Evolutionary conservation across 2,329 filamentous ascomycete genomes (phyloP).

Genomic region (Paecilomyces formosus): DNA sequence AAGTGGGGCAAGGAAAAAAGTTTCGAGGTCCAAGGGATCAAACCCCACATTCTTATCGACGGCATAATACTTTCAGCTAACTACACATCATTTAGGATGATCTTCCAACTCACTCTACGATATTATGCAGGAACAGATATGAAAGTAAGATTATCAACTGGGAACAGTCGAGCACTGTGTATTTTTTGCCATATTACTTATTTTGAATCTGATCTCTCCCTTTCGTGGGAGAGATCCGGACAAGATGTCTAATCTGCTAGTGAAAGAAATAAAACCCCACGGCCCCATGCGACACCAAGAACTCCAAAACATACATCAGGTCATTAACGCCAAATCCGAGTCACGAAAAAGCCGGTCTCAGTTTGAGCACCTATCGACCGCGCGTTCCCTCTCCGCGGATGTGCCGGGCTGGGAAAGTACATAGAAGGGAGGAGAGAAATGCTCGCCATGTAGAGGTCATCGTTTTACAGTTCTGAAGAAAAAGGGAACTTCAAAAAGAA

Average conservation of each 20-base stretch:
- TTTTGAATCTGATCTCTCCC: neutral
- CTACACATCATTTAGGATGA: too few relatives aligned
- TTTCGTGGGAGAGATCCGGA: neutral
- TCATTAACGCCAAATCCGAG: neutral
- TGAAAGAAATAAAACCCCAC: neutral
- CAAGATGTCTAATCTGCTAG: neutral
- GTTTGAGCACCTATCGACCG: neutral
- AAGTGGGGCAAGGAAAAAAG: too few relatives aligned
- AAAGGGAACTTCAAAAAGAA: constrained; percentile 11
- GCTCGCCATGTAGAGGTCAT: neutral
- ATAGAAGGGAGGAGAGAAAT: neutral
- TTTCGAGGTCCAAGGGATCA: too few relatives aligned
- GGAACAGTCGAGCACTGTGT: neutral
- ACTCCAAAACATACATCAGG: neutral
- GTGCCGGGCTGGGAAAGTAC: neutral
- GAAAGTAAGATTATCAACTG: neutral
- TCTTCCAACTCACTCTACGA: too few relatives aligned
- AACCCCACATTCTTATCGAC: too few relatives aligned
- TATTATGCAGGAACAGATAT: neutral
- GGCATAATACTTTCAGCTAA: too few relatives aligned
- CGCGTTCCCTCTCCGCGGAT: neutral
- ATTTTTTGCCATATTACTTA: neutral
- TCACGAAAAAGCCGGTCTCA: neutral
- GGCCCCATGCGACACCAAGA: neutral
- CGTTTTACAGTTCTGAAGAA: constrained; percentile 9